A percentile compares a stretch with the other conserved stretches of the same genome.
These are phyloP conservation scores for Dipteronia dyeriana DNA, from an alignment of 345 rosid species.

Conservation along the genomic window DNA sequence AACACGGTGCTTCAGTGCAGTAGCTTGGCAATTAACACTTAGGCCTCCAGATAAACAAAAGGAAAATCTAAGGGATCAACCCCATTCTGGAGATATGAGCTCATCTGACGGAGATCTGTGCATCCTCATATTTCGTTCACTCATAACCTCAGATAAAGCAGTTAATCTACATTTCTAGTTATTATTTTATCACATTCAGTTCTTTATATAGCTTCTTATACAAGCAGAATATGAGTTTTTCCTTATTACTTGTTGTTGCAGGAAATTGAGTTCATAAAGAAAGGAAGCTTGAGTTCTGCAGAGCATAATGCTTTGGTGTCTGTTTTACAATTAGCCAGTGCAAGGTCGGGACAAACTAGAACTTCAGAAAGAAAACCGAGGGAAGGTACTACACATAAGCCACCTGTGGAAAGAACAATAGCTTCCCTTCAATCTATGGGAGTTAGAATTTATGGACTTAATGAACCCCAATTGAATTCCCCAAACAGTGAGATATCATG, in stretches of 20 bases:
- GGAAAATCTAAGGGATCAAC: conserved; percentile 34
- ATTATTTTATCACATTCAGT: not conserved
- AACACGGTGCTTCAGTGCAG: conserved; percentile 60
- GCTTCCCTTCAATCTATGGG: conserved; percentile 78
- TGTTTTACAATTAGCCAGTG: conserved; percentile 64
- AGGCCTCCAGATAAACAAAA: conserved; percentile 49
- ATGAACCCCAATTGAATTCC: conserved; percentile 44
- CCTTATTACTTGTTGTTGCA: conserved; percentile 23
- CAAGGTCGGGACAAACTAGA: conserved; percentile 43
- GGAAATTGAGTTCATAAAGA: conserved; percentile 93
- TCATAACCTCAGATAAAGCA: conserved; percentile 71
- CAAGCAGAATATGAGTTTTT: not conserved
- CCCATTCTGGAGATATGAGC: conserved; percentile 23
- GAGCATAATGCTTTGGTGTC: conserved; percentile 94
- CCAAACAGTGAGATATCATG: conserved; percentile 62
- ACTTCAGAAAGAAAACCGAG: conserved; percentile 38
- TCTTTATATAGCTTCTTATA: not conserved
- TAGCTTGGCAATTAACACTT: conserved; percentile 87
- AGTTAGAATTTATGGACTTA: conserved; percentile 75
- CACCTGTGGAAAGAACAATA: conserved; percentile 54
- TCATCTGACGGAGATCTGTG: conserved; percentile 58
- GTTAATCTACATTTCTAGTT: conserved; percentile 40
- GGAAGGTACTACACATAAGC: conserved; percentile 38
- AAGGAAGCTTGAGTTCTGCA: conserved; percentile 65
- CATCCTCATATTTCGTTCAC: conserved; percentile 74